These are phyloP conservation scores for Geranium rotundifolium DNA, from an alignment of 345 rosid species.

Conservation along the genomic window DNA sequence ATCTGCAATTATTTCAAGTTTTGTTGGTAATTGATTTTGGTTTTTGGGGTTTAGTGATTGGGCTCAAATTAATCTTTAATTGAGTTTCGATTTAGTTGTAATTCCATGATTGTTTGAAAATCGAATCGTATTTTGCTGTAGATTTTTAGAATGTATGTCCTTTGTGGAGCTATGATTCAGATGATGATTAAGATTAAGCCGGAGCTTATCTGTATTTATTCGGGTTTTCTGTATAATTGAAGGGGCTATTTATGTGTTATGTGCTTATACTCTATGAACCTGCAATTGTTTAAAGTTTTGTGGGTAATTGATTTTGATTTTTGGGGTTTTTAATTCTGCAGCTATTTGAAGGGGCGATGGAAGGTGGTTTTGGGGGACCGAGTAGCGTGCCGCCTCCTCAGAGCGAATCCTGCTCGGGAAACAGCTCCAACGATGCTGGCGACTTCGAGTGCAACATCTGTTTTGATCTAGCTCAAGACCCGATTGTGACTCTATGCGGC, in stretches of 20 bases:
- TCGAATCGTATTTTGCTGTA: too few relatives aligned
- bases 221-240: background rate
- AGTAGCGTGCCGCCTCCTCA: conserved; percentile 21
- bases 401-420: conserved; percentile 24
- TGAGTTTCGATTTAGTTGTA: too few relatives aligned
- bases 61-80: too few relatives aligned
- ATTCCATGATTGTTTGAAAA: too few relatives aligned
- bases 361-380: conserved; percentile 41
- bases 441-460: conserved; percentile 95
- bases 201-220: too few relatives aligned
- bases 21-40: too few relatives aligned
- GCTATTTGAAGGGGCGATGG: conserved; percentile 24
- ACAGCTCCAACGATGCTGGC: conserved; percentile 40
- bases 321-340: background rate
- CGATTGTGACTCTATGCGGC: conserved; percentile 79
- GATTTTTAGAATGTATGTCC: too few relatives aligned
- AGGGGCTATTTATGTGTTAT: background rate
- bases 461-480: conserved; percentile 85
- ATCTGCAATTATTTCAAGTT: too few relatives aligned
- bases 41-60: too few relatives aligned
- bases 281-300: background rate
- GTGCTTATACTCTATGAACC: background rate
- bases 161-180: background rate
- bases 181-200: too few relatives aligned
- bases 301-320: background rate